These are phyloP conservation scores for Heracleum sosnowskyi DNA, from an alignment of 129 eudicot genomes.

Conservation along the genomic window DNA sequence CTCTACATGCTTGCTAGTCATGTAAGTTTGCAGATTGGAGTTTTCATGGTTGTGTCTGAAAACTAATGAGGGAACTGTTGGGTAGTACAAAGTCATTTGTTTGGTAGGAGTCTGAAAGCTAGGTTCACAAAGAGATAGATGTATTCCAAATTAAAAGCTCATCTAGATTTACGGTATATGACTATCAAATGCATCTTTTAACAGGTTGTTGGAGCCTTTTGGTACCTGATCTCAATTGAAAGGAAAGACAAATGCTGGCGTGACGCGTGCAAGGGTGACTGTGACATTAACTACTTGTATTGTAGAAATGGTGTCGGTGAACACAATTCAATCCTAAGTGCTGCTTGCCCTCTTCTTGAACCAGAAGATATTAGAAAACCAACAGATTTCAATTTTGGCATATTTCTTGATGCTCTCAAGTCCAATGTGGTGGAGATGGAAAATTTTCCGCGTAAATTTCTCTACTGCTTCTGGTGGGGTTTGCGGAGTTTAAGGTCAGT, in stretches of 20 bases:
- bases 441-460: slow-evolving; percentile 39
- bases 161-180: neutral
- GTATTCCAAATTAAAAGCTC: neutral
- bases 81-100: neutral
- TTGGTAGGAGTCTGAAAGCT: neutral
- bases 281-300: slow-evolving; percentile 21
- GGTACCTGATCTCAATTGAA: slow-evolving; percentile 69
- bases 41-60: neutral
- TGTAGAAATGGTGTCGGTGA: slow-evolving; percentile 25
- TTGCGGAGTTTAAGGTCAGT: slow-evolving; percentile 57
- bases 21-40: slow-evolving; percentile 35
- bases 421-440: slow-evolving; percentile 40
- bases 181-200: neutral
- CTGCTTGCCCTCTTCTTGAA: slow-evolving; percentile 41
- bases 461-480: slow-evolving; percentile 95
- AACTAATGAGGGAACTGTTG: neutral
- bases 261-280: slow-evolving; percentile 23
- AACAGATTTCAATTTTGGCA: slow-evolving; percentile 61
- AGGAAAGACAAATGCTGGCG: slow-evolving; percentile 62
- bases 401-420: slow-evolving; percentile 62
- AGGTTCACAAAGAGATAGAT: neutral
- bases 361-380: slow-evolving; percentile 25
- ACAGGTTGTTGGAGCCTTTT: slow-evolving; percentile 67
- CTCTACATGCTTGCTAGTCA: slow-evolving; percentile 85
- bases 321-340: slow-evolving; percentile 18